These are phyloP conservation scores for Mucor racemosus DNA, from an alignment of 371 early-diverging fungal species.

Conservation along the genomic window DNA sequence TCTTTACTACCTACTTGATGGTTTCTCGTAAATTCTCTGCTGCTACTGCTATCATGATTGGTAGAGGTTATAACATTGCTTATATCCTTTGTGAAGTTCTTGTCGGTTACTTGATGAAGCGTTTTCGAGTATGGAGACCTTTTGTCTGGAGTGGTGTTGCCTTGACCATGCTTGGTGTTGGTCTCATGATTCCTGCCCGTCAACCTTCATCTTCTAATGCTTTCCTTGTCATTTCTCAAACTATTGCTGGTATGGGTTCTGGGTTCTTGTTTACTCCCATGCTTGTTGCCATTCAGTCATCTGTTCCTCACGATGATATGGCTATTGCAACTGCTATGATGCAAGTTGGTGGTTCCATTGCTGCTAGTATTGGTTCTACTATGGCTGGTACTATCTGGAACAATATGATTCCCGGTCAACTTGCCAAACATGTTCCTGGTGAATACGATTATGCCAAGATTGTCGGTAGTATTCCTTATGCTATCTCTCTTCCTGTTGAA, in stretches of 20 bases:
- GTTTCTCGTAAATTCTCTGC: conserved; percentile 43
- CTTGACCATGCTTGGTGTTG: conserved; percentile 46
- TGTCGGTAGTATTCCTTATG: conserved; percentile 32
- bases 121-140: conserved; percentile 47
- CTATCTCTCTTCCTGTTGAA: conserved; percentile 29
- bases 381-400: conserved; percentile 49
- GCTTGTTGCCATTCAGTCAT: conserved; percentile 42
- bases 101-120: conserved; percentile 44
- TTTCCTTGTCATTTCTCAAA: conserved; percentile 42
- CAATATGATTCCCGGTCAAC: conserved; percentile 34
- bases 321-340: conserved; percentile 44
- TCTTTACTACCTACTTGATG: conserved; percentile 46
- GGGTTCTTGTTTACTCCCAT: conserved; percentile 37
- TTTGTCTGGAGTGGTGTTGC: conserved; percentile 68
- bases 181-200: conserved; percentile 53
- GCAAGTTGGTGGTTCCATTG: conserved; percentile 41
- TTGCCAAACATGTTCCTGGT: conserved; percentile 43
- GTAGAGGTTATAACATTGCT: conserved; percentile 42
- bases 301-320: conserved; percentile 41
- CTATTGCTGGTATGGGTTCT: conserved; percentile 42
- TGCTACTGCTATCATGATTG: conserved; percentile 35
- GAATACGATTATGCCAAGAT: conserved; percentile 34
- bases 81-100: conserved; percentile 38
- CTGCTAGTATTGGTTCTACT: conserved; percentile 42
- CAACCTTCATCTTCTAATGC: conserved; percentile 32